These are phyloP conservation scores for Lentinula guzmanii DNA, from an alignment of 768 basidiomycete species.

Conservation along the genomic window DNA sequence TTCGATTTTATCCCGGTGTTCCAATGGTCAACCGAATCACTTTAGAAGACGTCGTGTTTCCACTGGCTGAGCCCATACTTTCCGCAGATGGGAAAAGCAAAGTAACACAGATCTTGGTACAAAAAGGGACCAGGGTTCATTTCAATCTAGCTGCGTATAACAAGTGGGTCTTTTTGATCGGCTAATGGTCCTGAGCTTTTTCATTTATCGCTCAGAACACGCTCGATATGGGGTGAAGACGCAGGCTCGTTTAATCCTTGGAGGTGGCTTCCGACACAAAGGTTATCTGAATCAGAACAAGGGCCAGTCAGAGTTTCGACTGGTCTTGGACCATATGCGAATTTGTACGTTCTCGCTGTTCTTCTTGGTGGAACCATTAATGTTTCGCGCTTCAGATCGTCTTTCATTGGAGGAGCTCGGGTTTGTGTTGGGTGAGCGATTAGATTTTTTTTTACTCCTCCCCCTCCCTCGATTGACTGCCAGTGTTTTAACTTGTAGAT, in stretches of 20 bases:
- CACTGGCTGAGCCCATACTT: background rate
- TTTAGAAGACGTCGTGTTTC: conserved; percentile 1
- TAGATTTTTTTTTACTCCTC: too few species aligned
- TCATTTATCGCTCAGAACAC: background rate
- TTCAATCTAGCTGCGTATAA: conserved; percentile 5
- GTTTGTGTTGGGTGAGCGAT: conserved; percentile 6
- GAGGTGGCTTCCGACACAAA: conserved; percentile 5
- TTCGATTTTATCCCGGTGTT: conserved; percentile 7
- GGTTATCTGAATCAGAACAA: background rate
- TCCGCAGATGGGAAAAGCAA: background rate
- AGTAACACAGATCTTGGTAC: background rate
- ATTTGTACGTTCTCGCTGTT: conserved; percentile 5
- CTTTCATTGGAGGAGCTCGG: conserved; percentile 9
- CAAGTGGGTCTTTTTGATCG: too few species aligned
- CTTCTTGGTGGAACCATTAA: background rate
- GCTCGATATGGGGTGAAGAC: conserved; percentile 10
- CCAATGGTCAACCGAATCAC: conserved; percentile 2
- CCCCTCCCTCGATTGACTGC: too few species aligned
- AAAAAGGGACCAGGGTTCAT: conserved; percentile 7
- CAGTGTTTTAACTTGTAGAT: too few species aligned
- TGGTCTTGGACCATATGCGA: conserved; percentile 11
- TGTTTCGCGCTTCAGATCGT: background rate
- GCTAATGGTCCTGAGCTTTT: too few species aligned
- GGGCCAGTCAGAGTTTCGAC: background rate
- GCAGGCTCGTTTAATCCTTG: conserved; percentile 8